These are phyloP conservation scores for Bothriochloa decipiens DNA, from an alignment of 176 grass and related monocot species.

Conservation along the genomic window DNA sequence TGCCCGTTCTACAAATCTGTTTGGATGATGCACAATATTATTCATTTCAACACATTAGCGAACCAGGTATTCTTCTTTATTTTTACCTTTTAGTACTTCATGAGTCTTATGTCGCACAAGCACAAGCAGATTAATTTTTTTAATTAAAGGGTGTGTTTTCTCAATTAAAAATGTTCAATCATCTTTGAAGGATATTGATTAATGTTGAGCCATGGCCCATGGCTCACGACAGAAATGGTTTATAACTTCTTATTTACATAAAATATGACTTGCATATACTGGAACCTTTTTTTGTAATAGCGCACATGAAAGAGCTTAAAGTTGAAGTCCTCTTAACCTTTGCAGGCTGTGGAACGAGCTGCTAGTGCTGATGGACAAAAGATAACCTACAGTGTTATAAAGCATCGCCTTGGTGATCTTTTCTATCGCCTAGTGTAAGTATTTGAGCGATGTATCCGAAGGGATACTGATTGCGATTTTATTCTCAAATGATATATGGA, in stretches of 20 bases:
- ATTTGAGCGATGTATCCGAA: background rate
- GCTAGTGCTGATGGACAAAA: conserved; percentile 86
- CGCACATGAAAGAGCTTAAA: background rate
- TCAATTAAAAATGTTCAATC: background rate
- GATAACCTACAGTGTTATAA: conserved; percentile 87
- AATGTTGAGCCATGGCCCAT: background rate
- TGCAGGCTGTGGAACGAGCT: conserved; percentile 84
- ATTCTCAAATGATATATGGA: background rate
- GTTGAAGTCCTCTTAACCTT: conserved; percentile 4
- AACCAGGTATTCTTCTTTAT: conserved; percentile 55
- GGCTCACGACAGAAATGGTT: conserved; percentile 10
- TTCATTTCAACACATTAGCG: conserved; percentile 81
- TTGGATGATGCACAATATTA: conserved; percentile 97
- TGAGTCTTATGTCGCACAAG: background rate
- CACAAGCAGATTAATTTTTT: conserved; percentile 25
- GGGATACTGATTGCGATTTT: background rate
- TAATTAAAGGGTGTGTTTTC: background rate
- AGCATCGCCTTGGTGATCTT: conserved; percentile 84
- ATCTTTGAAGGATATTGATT: conserved; percentile 10
- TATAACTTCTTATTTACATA: conserved; percentile 6
- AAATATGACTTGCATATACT: background rate
- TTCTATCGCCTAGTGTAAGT: conserved; percentile 97
- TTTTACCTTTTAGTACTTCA: background rate
- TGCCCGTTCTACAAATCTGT: conserved; percentile 96
- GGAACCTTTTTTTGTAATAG: background rate